phyloP scores from a whole-genome alignment of 148 eudicot genomes.

The Vaccinium vitisidaea region DNA sequence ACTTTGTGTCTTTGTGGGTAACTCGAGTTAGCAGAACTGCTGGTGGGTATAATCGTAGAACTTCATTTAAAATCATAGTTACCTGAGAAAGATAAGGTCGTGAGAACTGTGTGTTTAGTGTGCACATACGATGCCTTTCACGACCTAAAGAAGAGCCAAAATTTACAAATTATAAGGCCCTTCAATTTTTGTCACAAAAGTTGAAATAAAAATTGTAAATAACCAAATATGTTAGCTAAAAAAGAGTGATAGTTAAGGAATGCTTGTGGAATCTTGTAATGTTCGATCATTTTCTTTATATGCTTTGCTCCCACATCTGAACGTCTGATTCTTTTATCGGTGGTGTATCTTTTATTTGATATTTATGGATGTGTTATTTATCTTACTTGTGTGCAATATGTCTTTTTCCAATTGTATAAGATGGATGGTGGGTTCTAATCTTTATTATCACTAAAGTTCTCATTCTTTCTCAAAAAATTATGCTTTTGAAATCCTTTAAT shows the following conservation, averaged over 20 bases:
- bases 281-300: background rate
- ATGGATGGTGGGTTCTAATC: no score
- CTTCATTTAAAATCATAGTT: conserved; percentile 14
- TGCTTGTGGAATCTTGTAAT: background rate
- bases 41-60: conserved; percentile 16
- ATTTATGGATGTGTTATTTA: no score
- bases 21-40: background rate
- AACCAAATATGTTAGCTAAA: background rate
- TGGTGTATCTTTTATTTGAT: no score
- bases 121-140: background rate
- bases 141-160: background rate
- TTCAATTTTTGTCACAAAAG: background rate
- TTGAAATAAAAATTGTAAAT: no score
- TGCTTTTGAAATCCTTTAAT: background rate
- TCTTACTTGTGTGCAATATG: no score
- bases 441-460: no score
- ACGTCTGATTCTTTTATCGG: no score
- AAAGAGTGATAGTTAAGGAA: background rate
- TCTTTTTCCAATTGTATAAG: no score
- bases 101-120: background rate
- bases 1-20: background rate
- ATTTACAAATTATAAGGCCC: background rate
- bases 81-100: background rate
- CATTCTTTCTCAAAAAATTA: background rate
- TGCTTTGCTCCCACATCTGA: no score